Evolutionary conservation across 495 filamentous ascomycete genomes (phyloP), one percentile per base, ranked within the genome.

Genomic region (Melanomma pulvis-pyrius): DNA sequence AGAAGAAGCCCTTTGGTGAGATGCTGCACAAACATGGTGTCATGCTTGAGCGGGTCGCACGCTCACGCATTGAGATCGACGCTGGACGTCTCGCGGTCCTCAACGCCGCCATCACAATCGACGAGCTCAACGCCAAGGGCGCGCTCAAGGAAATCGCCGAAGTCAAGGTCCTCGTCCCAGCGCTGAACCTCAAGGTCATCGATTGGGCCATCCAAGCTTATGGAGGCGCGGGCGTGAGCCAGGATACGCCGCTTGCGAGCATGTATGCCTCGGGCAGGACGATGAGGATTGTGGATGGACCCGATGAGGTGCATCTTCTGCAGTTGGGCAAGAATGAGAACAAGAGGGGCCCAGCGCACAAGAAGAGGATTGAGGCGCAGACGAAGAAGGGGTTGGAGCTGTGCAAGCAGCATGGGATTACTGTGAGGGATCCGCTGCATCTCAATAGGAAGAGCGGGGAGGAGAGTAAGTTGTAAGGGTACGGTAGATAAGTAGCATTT

Each of bases 131-230:
- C 58, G 77, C 77, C 61, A 79, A 79, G 65, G 75, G 74, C 61
- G 77, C 77, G 19, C 72, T 78, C 41, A 77, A 78, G 59, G 77
- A 79, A 63, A 79, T 79, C 61, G 77, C 77, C 13, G 74, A 78
- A 70, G 77, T 76, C 49, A 79, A 79, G 62, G 74, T 79, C 17
- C 72, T 78, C 7, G 74, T 79, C 9, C 77, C 77, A 5, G 60
- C 69, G 1, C 63, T 75, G 36, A 50, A 67, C 39, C 69, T 78
- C 12, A 66, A 67, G 25, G 74, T 78, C 55, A 61, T 79, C 29
- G 77, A 79, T 58, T 71, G 75, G 32, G 77, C 77, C 6, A 76
- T 79, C 55, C 77, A 79, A 59, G 77, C 77, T 3, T 78, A 74
- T 59, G 77, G 77, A 44, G 77, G 76, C 26, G 77, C 71, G 1